Evolutionary conservation across 495 filamentous ascomycete genomes (phyloP).

Genomic region (Podospora didyma): DNA sequence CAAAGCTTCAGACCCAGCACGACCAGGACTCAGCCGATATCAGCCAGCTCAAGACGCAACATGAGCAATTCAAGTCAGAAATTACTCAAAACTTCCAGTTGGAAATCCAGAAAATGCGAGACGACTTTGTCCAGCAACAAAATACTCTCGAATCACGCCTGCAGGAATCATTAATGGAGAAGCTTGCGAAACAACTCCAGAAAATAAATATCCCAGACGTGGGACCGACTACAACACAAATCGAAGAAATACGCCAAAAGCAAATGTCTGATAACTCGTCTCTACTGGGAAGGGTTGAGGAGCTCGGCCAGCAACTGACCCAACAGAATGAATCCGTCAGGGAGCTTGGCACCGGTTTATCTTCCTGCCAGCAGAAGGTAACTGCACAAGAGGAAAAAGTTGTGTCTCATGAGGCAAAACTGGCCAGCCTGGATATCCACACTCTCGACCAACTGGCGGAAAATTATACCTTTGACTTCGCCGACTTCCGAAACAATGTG

Average conservation of each 20-base stretch:
- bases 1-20: no score
- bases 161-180: background rate
- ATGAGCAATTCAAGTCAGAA: background rate
- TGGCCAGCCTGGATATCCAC: slow-evolving; percentile 1
- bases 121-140: background rate
- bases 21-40: background rate
- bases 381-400: background rate
- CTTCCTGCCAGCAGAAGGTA: background rate
- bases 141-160: background rate
- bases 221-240: background rate
- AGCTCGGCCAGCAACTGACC: background rate
- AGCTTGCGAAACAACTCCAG: background rate
- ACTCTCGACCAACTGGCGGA: slow-evolving; percentile 7
- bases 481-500: slow-evolving; percentile 2
- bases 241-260: background rate
- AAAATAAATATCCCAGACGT: background rate
- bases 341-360: background rate
- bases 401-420: no score
- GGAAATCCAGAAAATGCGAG: background rate
- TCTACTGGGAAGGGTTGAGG: background rate
- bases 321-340: background rate
- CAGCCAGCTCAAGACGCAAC: background rate
- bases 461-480: slow-evolving; percentile 6
- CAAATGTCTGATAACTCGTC: background rate
- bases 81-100: background rate